Percentiles rank a stretch among this genome's conserved stretches.
Conservation (phyloP, 2,329 filamentous ascomycete species). For the Hirsutella minnesotensis region DNA sequence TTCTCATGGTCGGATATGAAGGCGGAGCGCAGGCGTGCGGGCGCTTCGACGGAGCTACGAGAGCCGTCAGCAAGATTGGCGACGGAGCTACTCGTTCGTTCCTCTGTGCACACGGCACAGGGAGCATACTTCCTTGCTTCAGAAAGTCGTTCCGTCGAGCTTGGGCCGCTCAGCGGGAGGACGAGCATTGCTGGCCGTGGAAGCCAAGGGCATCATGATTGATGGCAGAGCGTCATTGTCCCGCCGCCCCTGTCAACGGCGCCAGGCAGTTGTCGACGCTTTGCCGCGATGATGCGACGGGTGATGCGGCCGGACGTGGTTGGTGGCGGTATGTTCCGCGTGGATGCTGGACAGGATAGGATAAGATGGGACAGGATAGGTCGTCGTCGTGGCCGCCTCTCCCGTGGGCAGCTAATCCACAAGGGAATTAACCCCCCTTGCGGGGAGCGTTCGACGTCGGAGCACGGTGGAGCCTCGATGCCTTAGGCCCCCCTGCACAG, state of each 20-base stretch:
- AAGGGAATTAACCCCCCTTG: neutral
- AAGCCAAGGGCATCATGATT: too few species aligned
- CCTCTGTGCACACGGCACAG: too few species aligned
- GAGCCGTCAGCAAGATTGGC: neutral
- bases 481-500: too few species aligned
- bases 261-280: neutral
- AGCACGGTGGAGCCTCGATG: neutral
- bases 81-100: too few species aligned
- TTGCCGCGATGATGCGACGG: constrained; percentile 3
- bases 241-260: neutral
- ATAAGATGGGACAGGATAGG: too few species aligned
- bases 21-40: neutral
- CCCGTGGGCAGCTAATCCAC: constrained; percentile 3
- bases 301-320: neutral
- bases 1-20: neutral
- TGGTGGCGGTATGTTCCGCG: constrained; percentile 5
- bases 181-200: too few species aligned
- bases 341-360: neutral
- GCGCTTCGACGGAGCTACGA: neutral
- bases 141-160: neutral
- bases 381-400: constrained; percentile 1
- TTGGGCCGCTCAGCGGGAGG: neutral
- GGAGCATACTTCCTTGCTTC: too few species aligned
- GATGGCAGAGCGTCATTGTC: too few species aligned
- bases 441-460: neutral